phyloP scores from a whole-genome alignment of 169 alveolate genomes.

The Cyclospora cayetanensis region DNA sequence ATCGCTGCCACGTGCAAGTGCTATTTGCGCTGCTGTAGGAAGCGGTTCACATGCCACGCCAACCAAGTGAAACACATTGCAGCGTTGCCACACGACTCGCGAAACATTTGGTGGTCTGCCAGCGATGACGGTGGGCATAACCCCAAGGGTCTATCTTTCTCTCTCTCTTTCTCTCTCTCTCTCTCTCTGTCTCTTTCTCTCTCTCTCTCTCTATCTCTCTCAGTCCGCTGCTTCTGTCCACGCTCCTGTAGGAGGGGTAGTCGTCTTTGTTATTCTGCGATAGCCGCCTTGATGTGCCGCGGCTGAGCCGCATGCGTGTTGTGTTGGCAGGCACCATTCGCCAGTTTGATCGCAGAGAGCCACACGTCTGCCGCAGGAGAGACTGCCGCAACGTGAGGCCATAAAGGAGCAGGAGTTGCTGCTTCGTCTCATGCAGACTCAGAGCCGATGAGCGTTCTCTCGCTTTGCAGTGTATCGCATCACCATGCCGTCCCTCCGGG shows the following conservation, averaged over 20 bases:
- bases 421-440: no score
- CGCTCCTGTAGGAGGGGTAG: background rate
- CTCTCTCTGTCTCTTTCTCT: background rate
- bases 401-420: no score
- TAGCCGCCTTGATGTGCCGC: background rate
- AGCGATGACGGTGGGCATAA: conserved; percentile 72
- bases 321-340: conserved; percentile 21
- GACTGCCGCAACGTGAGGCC: background rate
- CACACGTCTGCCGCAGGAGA: background rate
- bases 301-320: background rate
- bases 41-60: conserved; percentile 54
- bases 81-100: conserved; percentile 70
- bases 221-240: background rate
- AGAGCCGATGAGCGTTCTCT: no score
- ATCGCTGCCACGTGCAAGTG: background rate
- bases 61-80: conserved; percentile 73
- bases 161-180: no score
- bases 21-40: background rate
- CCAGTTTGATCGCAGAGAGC: conserved; percentile 23
- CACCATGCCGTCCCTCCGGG: no score
- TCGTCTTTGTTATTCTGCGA: background rate
- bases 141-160: no score
- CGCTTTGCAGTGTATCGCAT: no score
- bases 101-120: conserved; percentile 71
- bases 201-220: background rate